Conservation (phyloP, 257 asterid genomes). For the Ocimum tenuiflorum region DNA sequence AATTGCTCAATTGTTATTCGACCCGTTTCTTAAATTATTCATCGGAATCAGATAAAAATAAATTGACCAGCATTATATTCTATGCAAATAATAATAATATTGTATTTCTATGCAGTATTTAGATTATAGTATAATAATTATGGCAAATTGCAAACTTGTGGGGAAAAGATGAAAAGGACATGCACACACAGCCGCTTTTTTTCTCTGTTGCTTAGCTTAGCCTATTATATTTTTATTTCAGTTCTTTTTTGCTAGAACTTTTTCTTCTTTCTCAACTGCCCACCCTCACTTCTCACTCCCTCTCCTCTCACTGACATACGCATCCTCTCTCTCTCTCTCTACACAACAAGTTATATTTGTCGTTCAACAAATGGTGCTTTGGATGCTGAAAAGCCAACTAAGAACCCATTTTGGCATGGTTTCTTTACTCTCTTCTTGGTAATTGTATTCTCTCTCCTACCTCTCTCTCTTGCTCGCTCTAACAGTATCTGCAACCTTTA, state of each 20-base stretch:
- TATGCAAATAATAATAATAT: neutral
- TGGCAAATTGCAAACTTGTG: neutral
- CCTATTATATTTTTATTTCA: constrained; percentile 15
- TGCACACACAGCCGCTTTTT: constrained; percentile 35
- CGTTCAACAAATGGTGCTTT: constrained; percentile 33
- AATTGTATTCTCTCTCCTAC: constrained; percentile 25
- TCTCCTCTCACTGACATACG: constrained; percentile 11
- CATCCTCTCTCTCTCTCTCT: constrained; percentile 14
- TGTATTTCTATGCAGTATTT: neutral
- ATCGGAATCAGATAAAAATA: neutral
- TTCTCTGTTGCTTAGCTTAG: constrained; percentile 26
- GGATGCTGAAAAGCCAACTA: constrained; percentile 56
- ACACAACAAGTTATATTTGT: constrained; percentile 21
- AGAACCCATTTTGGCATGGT: constrained; percentile 54
- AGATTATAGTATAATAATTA: neutral
- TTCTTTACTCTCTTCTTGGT: constrained; percentile 35
- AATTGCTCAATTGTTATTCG: neutral
- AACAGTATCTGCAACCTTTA: neutral
- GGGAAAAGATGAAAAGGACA: constrained; percentile 21
- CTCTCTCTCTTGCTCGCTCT: neutral
- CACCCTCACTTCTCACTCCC: constrained; percentile 17
- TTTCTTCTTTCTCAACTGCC: constrained; percentile 29
- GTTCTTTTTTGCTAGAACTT: neutral
- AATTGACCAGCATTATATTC: constrained; percentile 9
- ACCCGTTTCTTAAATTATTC: neutral